Evolutionary conservation across 257 asterid genomes (phyloP).

Genomic region (Scutellaria galericulata): DNA sequence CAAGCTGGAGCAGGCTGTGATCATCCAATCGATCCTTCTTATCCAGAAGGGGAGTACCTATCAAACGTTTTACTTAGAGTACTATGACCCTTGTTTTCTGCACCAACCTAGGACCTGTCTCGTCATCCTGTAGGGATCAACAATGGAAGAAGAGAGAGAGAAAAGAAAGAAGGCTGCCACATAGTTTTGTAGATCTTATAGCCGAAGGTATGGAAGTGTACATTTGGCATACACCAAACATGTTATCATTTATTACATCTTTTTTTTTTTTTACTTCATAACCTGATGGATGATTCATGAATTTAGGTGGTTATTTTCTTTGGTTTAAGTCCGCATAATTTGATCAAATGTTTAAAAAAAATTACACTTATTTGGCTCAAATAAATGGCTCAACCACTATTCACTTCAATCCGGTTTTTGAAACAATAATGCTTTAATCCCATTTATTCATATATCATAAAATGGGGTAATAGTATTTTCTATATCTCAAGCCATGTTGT

Average conservation of each 20-base stretch:
- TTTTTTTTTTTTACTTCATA: not conserved
- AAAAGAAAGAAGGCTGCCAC: not conserved
- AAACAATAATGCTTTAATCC: too few relatives aligned
- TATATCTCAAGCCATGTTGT: not conserved
- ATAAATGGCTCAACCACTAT: too few relatives aligned
- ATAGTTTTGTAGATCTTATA: not conserved
- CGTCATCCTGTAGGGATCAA: not conserved
- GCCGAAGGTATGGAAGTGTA: not conserved
- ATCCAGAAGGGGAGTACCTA: conserved; percentile 90
- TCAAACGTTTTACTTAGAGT: conserved; percentile 76
- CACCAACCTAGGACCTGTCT: not conserved
- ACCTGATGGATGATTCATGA: too few relatives aligned
- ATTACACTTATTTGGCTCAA: too few relatives aligned
- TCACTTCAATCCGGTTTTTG: too few relatives aligned
- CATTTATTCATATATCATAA: too few relatives aligned
- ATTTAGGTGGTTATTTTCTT: too few relatives aligned
- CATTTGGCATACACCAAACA: not conserved
- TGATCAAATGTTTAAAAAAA: too few relatives aligned
- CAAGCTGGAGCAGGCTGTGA: conserved; percentile 89
- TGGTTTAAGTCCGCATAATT: too few relatives aligned
- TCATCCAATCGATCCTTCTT: conserved; percentile 84
- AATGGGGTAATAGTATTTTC: not conserved
- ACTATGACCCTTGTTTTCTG: conserved; percentile 36
- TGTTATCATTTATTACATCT: not conserved
- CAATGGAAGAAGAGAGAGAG: conserved; percentile 4